Conservation (phyloP, 169 alveolate genomes). For the Plasmodium vinckei region DNA sequence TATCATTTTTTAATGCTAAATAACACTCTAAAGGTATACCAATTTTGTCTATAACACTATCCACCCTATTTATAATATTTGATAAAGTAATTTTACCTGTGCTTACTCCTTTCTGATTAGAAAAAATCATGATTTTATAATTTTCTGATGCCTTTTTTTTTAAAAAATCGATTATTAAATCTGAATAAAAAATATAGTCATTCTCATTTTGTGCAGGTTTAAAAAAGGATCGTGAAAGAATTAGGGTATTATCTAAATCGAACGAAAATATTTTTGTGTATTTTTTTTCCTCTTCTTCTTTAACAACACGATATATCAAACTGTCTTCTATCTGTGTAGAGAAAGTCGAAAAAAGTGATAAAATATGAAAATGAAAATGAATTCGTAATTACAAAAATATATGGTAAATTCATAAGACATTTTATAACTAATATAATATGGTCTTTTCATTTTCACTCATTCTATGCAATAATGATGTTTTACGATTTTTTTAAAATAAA, state of each 20-base stretch:
- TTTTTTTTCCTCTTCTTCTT: conserved; percentile 34
- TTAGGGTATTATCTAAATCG: conserved; percentile 67
- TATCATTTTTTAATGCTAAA: conserved; percentile 61
- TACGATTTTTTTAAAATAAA: not conserved
- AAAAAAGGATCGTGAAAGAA: conserved; percentile 50
- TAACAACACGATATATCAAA: conserved; percentile 55
- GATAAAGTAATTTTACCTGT: conserved; percentile 42
- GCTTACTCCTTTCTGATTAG: conserved; percentile 72
- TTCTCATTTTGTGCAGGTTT: conserved; percentile 71
- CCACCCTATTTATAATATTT: conserved; percentile 58
- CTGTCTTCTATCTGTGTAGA: conserved; percentile 55
- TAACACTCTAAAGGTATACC: conserved; percentile 77
- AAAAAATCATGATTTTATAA: conserved; percentile 56
- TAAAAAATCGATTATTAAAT: conserved; percentile 39
- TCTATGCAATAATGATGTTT: not conserved
- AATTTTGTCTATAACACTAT: conserved; percentile 48
- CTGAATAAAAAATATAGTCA: conserved; percentile 63
- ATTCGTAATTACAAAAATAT: not conserved
- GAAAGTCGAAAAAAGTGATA: not conserved
- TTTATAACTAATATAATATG: not conserved
- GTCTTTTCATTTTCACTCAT: not conserved
- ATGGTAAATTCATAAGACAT: not conserved
- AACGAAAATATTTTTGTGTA: conserved; percentile 46
- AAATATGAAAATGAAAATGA: not conserved
- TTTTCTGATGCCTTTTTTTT: conserved; percentile 54